Evolutionary conservation across 164 flowering plant species (phyloP), one percentile per base, ranked within the genome.

Genomic region (Buxus sempervirens): DNA sequence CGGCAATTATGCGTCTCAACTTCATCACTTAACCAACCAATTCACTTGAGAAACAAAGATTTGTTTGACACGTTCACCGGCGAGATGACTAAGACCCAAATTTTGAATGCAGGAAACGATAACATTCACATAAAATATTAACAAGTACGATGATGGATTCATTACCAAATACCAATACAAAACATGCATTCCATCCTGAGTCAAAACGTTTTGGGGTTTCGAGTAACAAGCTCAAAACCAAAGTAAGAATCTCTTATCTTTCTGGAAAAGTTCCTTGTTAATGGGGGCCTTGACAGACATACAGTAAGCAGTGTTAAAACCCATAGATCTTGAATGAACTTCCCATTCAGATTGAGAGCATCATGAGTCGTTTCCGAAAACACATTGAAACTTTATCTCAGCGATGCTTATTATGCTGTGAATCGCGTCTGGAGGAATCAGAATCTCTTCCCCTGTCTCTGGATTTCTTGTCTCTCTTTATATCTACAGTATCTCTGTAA

Each of bases 401-500:
- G 9, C 22, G 57, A 49, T 70, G 14, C 51, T 70, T 70, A 19
- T 24, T 57, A 45, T 54, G n/a, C n/a, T n/a, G 59, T 0, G 68
- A 64, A 23, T 60, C 65, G 14, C 45, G 42, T 64, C 57, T 70
- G 21, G 32, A 63, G 19, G 60, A 63, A 70, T n/a, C 66, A 14
- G 23, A 66, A 64, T 51, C 48, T 53, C 45, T 67, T 36, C 56
- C 58, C 59, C 58, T 59, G 42, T 75, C 79, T 69, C 67, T 74
- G 49, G 74, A 58, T 71, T 67, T 81, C 63, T 65, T 83, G 68
- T 81, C 85, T 72, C 78, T 77, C 76, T 66, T 76, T 54, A 71
- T 62, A 53, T 82, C 82, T 59, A 66, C 23, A 25, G 32, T 71
- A 4, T 75, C 85, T 58, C 71, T 79, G 5, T 66, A 71, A n/a